phyloP scores from a whole-genome alignment of 2,329 filamentous ascomycete genomes.

The Pestalotiopsis sp. region DNA sequence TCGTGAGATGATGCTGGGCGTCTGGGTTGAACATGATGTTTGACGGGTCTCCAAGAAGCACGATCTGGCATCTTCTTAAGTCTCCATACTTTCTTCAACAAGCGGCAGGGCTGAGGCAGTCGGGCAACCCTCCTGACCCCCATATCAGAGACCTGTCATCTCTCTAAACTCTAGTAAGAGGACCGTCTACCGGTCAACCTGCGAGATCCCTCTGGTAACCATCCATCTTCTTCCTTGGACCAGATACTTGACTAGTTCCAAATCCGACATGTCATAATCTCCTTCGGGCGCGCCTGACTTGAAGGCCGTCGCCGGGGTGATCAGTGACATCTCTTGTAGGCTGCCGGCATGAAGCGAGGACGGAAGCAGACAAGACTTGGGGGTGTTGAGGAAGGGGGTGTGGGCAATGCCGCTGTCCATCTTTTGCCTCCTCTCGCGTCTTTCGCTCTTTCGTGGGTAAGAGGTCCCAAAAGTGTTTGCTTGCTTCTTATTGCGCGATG shows the following conservation, averaged over 20 bases:
- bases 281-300: background rate
- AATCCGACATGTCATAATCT: background rate
- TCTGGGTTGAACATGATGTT: background rate
- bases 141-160: background rate
- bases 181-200: background rate
- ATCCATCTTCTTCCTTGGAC: background rate
- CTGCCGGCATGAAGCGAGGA: background rate
- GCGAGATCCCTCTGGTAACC: background rate
- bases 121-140: background rate
- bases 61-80: slow-evolving; percentile 5
- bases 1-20: background rate
- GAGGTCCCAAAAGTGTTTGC: background rate
- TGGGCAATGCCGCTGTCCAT: background rate
- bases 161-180: background rate
- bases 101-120: background rate
- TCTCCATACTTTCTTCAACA: background rate
- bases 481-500: background rate
- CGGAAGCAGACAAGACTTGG: background rate
- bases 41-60: background rate
- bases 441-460: background rate
- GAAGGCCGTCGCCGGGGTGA: background rate
- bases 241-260: background rate
- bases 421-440: background rate
- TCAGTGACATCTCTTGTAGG: background rate
- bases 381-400: background rate